These are phyloP conservation scores for Digitaria exilis DNA, from an alignment of 202 grass and related monocot genomes.

Conservation along the genomic window DNA sequence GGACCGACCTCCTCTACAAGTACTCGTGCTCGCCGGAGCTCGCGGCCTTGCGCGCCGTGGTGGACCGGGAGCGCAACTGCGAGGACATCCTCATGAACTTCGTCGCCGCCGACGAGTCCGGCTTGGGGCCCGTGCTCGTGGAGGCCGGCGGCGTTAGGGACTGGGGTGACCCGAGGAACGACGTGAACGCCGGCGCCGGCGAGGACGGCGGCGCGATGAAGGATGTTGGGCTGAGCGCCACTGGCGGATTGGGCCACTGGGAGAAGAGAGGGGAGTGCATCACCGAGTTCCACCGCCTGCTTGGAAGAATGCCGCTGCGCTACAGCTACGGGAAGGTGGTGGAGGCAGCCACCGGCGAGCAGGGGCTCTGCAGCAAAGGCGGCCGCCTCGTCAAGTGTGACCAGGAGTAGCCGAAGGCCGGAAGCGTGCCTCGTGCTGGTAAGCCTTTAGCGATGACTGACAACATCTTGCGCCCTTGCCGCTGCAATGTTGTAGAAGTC, in stretches of 20 bases:
- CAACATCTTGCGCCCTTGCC: too few relatives aligned
- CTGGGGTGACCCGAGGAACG: slow-evolving; percentile 90
- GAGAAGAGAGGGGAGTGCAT: slow-evolving; percentile 86
- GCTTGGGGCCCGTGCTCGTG: slow-evolving; percentile 59
- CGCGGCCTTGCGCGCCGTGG: slow-evolving; percentile 51
- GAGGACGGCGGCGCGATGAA: slow-evolving; percentile 34
- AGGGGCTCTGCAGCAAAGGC: slow-evolving; percentile 64
- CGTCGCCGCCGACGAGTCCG: slow-evolving; percentile 55
- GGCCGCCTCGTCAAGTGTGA: slow-evolving; percentile 65
- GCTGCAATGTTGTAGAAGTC: too few relatives aligned
- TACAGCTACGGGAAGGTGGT: slow-evolving; percentile 81
- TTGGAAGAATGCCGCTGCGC: slow-evolving; percentile 78
- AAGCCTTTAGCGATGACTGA: too few relatives aligned
- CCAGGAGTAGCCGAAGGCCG: slow-evolving; percentile 21
- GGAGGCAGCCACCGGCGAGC: slow-evolving; percentile 55
- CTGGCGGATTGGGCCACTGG: slow-evolving; percentile 54
- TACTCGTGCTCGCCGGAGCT: slow-evolving; percentile 76
- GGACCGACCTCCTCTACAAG: slow-evolving; percentile 41
- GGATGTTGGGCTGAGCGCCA: slow-evolving; percentile 70
- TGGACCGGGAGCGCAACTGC: slow-evolving; percentile 77
- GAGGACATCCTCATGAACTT: slow-evolving; percentile 99
- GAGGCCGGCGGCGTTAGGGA: slow-evolving; percentile 62
- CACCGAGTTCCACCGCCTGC: slow-evolving; percentile 78
- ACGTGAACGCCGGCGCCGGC: neutral
- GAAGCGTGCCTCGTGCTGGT: too few relatives aligned